Base-by-base conservation (phyloP, 2,329 filamentous ascomycete species). In the Penicillium sp. region DNA sequence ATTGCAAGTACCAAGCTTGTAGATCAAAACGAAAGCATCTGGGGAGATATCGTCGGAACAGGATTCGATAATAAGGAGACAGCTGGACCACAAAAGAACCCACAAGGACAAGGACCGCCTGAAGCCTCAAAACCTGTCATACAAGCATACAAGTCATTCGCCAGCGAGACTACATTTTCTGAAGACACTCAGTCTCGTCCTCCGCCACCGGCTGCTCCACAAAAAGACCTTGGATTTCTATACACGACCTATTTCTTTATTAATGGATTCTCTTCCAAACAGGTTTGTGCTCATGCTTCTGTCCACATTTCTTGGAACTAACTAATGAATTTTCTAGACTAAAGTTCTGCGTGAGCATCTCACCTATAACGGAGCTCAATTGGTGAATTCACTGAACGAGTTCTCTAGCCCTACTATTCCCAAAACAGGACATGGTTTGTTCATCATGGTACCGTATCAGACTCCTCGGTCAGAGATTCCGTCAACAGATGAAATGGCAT, bases 1-100 rank as follows among this genome's bases (percentile, higher is more conserved):
- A 91, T 90, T 6, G 89, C 92, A 23, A 97, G 92, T 72, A 86
- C 88, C 68, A 93, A 91, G 70, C 77, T 97, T 32, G 86, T 82
- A 55, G 88, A 82, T 47, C 91, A 97, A 66, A 88, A 86, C 62
- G 86, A 92, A 64, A 86, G 85, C 29, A 81, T 97, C n/a, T 97
- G 93, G 93, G 88, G 88, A 6, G 90, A 95, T 65, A 95, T 99
- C 56, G 82, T 94, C 25, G 85, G 85, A 52, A 66, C 64, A 16
- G 72, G 70, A 2, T 68, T 69, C 45, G 64, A 65, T 27, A 63
- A 60, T n/a, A 58, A 58, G 21, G 66, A 68, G 32, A 56, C 56
- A 37, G 64, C 62, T 44, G 63, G 51, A 48, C 60, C 68, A 32
- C 57, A 58, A 39, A 69, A 65, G 46, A 68, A 64, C 50, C 65